Evolutionary conservation across 2,329 filamentous ascomycete species (phyloP).

Genomic region (Penicillium glabrum): DNA sequence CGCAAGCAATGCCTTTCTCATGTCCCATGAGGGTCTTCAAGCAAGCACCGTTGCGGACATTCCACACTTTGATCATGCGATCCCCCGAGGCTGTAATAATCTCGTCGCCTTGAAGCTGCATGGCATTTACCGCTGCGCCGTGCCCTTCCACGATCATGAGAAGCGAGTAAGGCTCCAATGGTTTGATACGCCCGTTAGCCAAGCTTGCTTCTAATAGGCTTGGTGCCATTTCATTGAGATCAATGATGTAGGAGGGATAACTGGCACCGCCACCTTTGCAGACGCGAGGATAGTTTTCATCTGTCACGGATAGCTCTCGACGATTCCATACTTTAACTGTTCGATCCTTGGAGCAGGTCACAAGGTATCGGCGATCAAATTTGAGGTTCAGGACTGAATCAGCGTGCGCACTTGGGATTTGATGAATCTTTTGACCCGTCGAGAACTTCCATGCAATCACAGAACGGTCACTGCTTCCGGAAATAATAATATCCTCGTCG

Average conservation of each 20-base stretch:
- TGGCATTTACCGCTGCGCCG: conserved; percentile 89
- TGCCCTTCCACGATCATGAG: conserved; percentile 82
- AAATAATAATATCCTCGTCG: conserved; percentile 88
- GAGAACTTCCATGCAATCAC: conserved; percentile 94
- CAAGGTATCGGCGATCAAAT: conserved; percentile 86
- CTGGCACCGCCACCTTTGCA: conserved; percentile 42
- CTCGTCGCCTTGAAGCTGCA: conserved; percentile 81
- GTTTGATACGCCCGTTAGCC: conserved; percentile 41
- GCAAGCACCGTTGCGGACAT: conserved; percentile 76
- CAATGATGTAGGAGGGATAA: conserved; percentile 57
- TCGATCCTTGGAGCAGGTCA: conserved; percentile 97
- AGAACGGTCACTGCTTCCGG: conserved; percentile 87
- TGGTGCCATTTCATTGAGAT: conserved; percentile 46
- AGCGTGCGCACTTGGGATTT: conserved; percentile 72
- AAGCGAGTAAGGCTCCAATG: conserved; percentile 67
- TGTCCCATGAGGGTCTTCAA: conserved; percentile 80
- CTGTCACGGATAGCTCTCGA: conserved; percentile 55
- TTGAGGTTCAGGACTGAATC: conserved; percentile 93
- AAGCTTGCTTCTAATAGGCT: conserved; percentile 44
- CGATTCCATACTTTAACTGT: conserved; percentile 96
- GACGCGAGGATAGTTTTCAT: conserved; percentile 48
- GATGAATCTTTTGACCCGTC: conserved; percentile 78
- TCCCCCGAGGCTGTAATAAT: conserved; percentile 96
- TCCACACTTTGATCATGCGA: conserved; percentile 91
- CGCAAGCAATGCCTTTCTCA: conserved; percentile 92